Evolutionary conservation across 2,329 filamentous ascomycete species (phyloP).

Genomic region (Drechslerella coelobrocha): DNA sequence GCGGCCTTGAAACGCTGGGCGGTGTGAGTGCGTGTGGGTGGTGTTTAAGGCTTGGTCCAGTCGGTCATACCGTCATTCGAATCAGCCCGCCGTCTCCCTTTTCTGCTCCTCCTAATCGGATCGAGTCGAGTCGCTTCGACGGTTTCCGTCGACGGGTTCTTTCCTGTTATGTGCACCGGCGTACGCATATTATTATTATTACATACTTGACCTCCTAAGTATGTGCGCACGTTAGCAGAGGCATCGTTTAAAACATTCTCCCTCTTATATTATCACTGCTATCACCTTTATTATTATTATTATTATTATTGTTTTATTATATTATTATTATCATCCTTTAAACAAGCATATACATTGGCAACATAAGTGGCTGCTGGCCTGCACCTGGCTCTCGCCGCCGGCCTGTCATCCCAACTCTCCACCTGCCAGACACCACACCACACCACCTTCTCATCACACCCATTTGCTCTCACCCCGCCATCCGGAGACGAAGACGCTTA

Average conservation of each 20-base stretch:
- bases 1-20: constrained; percentile 45
- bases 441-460: background rate
- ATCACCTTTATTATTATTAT: too few species aligned
- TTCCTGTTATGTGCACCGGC: background rate
- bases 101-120: background rate
- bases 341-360: background rate
- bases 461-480: constrained; percentile 4
- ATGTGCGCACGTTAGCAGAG: too few species aligned
- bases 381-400: constrained; percentile 29
- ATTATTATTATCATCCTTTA: too few species aligned
- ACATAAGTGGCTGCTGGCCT: constrained; percentile 9
- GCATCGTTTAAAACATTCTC: too few species aligned
- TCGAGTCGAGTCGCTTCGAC: constrained; percentile 27
- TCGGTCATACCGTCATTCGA: constrained; percentile 42
- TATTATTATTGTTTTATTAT: background rate
- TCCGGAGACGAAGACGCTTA: constrained; percentile 29
- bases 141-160: constrained; percentile 7
- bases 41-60: constrained; percentile 48
- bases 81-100: constrained; percentile 29
- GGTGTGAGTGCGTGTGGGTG: constrained; percentile 34
- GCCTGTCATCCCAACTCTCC: constrained; percentile 42
- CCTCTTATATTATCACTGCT: too few species aligned
- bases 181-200: too few species aligned
- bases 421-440: constrained; percentile 20
- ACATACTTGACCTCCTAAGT: too few species aligned